phyloP scores from a whole-genome alignment of 768 basidiomycete genomes.

The Trametes punicea region DNA sequence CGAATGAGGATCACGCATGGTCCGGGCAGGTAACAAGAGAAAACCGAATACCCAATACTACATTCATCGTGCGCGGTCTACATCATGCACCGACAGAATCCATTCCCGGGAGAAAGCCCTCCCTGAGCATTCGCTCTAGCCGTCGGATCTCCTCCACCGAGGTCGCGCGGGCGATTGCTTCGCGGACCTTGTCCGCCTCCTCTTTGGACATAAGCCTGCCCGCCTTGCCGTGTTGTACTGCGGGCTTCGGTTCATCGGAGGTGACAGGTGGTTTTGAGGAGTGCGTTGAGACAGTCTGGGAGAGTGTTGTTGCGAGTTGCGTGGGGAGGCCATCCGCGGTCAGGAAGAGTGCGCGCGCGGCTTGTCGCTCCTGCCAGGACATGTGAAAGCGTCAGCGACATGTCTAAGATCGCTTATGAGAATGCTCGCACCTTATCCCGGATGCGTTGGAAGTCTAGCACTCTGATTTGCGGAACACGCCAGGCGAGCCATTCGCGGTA shows the following conservation, averaged over 20 bases:
- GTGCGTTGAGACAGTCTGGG: constrained; percentile 66
- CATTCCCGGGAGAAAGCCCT: constrained; percentile 79
- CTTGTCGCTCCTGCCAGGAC: constrained; percentile 65
- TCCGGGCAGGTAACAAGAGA: constrained; percentile 32
- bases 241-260: constrained; percentile 74
- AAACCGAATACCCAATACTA: constrained; percentile 21
- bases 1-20: constrained; percentile 5
- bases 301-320: constrained; percentile 74
- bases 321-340: constrained; percentile 78
- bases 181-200: constrained; percentile 82
- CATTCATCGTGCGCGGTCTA: constrained; percentile 19
- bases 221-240: constrained; percentile 56
- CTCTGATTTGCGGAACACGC: constrained; percentile 82
- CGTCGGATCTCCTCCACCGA: constrained; percentile 86
- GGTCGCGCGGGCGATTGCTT: constrained; percentile 86
- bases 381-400: not conserved
- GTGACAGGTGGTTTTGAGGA: constrained; percentile 61
- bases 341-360: constrained; percentile 71
- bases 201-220: constrained; percentile 90
- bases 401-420: no score
- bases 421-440: constrained; percentile 83
- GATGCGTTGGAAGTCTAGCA: constrained; percentile 93
- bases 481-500: constrained; percentile 96
- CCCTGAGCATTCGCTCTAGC: constrained; percentile 76
- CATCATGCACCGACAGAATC: constrained; percentile 73